Conservation (phyloP, 2,329 filamentous ascomycete genomes). For the Pseudomassariella vexata region DNA sequence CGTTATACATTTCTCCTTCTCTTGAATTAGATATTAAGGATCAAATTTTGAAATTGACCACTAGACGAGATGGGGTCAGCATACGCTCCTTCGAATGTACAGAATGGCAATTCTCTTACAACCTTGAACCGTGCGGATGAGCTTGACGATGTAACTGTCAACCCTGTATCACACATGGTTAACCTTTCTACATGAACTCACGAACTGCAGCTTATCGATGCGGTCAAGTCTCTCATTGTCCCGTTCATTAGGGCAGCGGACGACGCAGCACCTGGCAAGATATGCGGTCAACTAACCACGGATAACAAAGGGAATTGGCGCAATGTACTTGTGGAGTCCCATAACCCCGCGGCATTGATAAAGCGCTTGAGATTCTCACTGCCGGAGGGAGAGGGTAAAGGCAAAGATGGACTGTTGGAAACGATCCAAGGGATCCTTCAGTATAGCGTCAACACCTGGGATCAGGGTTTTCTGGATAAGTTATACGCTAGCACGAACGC, state of each 20-base stretch:
- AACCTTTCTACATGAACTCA: too few relatives aligned
- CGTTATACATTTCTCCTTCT: too few relatives aligned
- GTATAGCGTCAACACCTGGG: constrained; percentile 97
- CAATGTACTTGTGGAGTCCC: constrained; percentile 59
- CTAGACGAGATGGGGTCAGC: too few relatives aligned
- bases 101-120: too few relatives aligned
- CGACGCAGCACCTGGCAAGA: constrained; percentile 48
- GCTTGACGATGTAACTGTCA: constrained; percentile 34
- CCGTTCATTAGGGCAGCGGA: constrained; percentile 69
- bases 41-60: too few relatives aligned
- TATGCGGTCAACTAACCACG: constrained; percentile 41
- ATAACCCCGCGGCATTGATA: constrained; percentile 51
- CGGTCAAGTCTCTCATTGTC: constrained; percentile 62
- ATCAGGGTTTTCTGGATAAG: constrained; percentile 94
- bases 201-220: constrained; percentile 54
- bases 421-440: constrained; percentile 66
- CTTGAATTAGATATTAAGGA: too few relatives aligned
- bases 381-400: constrained; percentile 48
- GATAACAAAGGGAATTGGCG: constrained; percentile 30
- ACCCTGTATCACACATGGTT: not conserved
- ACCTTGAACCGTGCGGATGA: constrained; percentile 35
- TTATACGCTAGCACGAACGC: constrained; percentile 88
- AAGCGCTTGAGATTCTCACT: constrained; percentile 54
- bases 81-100: too few relatives aligned
- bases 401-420: constrained; percentile 68